phyloP scores from a whole-genome alignment of 257 asterid genomes.

The Nicotiana paniculata region DNA sequence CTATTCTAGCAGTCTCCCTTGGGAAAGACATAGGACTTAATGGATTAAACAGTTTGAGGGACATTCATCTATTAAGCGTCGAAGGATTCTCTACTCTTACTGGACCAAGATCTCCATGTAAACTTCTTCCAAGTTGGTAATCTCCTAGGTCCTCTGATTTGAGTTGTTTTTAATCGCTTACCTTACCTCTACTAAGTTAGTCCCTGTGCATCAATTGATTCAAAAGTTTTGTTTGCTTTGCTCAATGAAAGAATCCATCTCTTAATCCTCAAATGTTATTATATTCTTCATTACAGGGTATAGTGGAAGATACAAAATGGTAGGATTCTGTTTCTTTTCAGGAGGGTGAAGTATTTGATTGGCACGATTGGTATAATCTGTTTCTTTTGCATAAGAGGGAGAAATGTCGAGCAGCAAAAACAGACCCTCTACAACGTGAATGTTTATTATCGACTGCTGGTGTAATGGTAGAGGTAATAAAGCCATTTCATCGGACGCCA shows the following conservation, averaged over 20 bases:
- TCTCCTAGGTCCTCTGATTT: background rate
- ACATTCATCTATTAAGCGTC: background rate
- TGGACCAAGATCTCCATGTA: too few relatives aligned
- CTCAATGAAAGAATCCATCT: too few relatives aligned
- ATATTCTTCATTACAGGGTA: too few relatives aligned
- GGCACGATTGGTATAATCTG: background rate
- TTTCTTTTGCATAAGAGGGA: background rate
- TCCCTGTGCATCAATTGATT: too few relatives aligned
- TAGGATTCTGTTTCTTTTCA: background rate
- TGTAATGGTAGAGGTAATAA: background rate
- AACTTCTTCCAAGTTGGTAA: background rate
- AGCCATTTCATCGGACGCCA: background rate
- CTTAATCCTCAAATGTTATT: too few relatives aligned
- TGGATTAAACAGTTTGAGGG: background rate
- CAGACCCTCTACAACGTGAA: background rate
- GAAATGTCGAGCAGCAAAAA: background rate
- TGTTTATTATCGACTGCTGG: background rate
- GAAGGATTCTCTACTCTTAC: background rate
- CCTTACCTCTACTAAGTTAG: too few relatives aligned
- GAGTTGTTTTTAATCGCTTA: too few relatives aligned
- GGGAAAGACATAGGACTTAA: too few relatives aligned
- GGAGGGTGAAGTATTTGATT: background rate
- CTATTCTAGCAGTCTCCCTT: background rate
- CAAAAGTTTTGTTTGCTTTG: too few relatives aligned
- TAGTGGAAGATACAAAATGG: too few relatives aligned